Conservation (phyloP, 1,284 basidiomycete genomes). For the Abortiporus biennis region DNA sequence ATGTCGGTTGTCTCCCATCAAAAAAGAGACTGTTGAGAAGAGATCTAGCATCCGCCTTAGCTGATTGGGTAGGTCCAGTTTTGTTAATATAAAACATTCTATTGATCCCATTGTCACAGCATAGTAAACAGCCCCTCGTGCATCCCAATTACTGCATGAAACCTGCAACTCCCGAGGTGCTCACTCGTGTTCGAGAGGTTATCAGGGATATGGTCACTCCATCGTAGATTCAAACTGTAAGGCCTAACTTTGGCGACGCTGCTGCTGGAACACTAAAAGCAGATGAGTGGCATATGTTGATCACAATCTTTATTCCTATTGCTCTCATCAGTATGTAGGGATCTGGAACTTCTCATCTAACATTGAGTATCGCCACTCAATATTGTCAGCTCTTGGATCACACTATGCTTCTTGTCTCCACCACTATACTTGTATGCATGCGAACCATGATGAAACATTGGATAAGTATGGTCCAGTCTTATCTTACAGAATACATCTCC, state of each 20-base stretch:
- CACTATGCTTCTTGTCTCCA: constrained; percentile 16
- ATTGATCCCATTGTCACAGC: too few relatives aligned
- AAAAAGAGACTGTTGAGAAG: too few relatives aligned
- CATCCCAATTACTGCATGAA: too few relatives aligned
- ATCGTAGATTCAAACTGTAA: constrained; percentile 16
- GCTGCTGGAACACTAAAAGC: constrained; percentile 20
- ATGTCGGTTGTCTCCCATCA: too few relatives aligned
- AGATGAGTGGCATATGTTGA: constrained; percentile 20
- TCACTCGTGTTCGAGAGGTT: constrained; percentile 12
- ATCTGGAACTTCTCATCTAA: not conserved
- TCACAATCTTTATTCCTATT: constrained; percentile 16
- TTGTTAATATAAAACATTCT: too few relatives aligned
- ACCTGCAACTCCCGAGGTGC: too few relatives aligned
- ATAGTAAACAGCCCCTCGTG: too few relatives aligned
- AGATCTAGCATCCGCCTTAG: too few relatives aligned
- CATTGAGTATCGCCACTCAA: too few relatives aligned
- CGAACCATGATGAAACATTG: constrained; percentile 6
- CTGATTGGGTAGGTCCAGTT: too few relatives aligned
- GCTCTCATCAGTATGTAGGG: constrained; percentile 16
- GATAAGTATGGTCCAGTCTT: constrained; percentile 7
- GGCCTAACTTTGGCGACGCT: constrained; percentile 15
- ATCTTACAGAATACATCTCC: constrained; percentile 14
- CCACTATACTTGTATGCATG: constrained; percentile 11
- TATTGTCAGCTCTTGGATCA: too few relatives aligned
- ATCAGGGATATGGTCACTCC: constrained; percentile 13